Conservation (phyloP, 78 protist genomes). For the Polysphondylium violaceum region DNA sequence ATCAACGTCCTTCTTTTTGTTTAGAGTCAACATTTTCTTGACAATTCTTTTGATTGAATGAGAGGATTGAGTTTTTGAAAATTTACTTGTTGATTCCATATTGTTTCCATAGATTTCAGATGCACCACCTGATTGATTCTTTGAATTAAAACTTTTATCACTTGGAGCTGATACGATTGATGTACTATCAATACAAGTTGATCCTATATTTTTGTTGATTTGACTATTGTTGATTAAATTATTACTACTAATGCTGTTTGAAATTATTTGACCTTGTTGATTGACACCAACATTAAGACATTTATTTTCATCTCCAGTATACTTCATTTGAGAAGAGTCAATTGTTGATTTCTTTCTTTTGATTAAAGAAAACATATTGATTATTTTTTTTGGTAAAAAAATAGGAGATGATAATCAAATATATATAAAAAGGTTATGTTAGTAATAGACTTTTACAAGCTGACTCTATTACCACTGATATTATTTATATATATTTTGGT, state of each 20-base stretch:
- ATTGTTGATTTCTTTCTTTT: slow-evolving; percentile 8
- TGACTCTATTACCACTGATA: no score
- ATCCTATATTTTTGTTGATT: neutral
- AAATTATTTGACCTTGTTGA: neutral
- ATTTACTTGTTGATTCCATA: neutral
- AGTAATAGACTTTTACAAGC: no score
- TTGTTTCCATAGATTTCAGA: slow-evolving; percentile 28
- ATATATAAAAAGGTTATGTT: no score
- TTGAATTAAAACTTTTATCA: slow-evolving; percentile 28
- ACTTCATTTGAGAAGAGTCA: slow-evolving; percentile 15
- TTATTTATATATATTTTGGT: no score
- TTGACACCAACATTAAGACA: neutral
- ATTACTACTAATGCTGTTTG: neutral
- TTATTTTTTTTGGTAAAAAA: neutral
- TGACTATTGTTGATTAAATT: neutral
- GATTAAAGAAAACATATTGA: slow-evolving; percentile 14
- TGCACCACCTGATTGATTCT: slow-evolving; percentile 18
- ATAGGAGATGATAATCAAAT: no score
- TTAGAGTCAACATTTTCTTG: neutral
- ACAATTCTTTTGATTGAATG: neutral
- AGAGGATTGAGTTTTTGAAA: neutral
- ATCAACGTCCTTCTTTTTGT: slow-evolving; percentile 59
- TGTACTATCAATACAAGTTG: neutral
- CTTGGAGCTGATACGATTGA: neutral
- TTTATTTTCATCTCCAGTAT: neutral